A percentile compares a stretch with the other conserved stretches of the same genome.
Conservation (phyloP, 371 early-diverging fungal species). For the Gilbertella persicaria region DNA sequence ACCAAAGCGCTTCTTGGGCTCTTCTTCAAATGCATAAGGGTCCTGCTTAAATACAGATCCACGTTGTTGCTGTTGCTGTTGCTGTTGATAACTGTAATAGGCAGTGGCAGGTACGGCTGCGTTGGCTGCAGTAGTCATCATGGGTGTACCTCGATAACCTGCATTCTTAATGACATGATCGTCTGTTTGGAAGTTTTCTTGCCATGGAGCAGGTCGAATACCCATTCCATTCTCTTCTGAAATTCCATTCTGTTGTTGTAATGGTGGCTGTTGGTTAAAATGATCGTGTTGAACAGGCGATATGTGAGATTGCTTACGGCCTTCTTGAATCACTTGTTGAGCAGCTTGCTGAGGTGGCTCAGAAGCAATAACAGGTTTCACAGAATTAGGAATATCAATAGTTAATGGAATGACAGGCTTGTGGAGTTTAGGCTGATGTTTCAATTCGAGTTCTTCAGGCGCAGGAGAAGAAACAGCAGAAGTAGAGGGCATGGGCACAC, state of each 20-base stretch:
- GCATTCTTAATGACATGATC: not conserved
- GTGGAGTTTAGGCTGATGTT: slow-evolving; percentile 24
- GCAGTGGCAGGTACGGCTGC: slow-evolving; percentile 2
- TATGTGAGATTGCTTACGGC: slow-evolving; percentile 31
- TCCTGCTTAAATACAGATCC: not conserved
- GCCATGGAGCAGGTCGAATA: slow-evolving; percentile 32
- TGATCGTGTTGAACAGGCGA: slow-evolving; percentile 11
- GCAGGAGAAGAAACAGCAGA: not conserved
- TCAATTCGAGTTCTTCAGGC: not conserved
- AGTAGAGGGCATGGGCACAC: slow-evolving; percentile 1
- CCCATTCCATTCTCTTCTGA: slow-evolving; percentile 8
- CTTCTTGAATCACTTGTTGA: slow-evolving; percentile 35
- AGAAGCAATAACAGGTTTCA: slow-evolving; percentile 11
- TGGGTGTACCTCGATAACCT: not conserved
- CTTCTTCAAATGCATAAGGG: slow-evolving; percentile 1
- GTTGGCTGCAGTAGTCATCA: not conserved
- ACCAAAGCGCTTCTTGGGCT: slow-evolving; percentile 8
- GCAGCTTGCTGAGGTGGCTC: slow-evolving; percentile 23
- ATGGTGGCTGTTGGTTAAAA: not conserved
- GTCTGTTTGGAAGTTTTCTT: slow-evolving; percentile 9
- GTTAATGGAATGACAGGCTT: slow-evolving; percentile 36
- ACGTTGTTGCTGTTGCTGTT: slow-evolving; percentile 7
- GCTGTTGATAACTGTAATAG: slow-evolving; percentile 5
- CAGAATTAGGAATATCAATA: slow-evolving; percentile 45
- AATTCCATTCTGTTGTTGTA: not conserved